Evolutionary conservation across 192 early-diverging fungal genomes (phyloP).

Genomic region (Fimicolochytrium jonesii): DNA sequence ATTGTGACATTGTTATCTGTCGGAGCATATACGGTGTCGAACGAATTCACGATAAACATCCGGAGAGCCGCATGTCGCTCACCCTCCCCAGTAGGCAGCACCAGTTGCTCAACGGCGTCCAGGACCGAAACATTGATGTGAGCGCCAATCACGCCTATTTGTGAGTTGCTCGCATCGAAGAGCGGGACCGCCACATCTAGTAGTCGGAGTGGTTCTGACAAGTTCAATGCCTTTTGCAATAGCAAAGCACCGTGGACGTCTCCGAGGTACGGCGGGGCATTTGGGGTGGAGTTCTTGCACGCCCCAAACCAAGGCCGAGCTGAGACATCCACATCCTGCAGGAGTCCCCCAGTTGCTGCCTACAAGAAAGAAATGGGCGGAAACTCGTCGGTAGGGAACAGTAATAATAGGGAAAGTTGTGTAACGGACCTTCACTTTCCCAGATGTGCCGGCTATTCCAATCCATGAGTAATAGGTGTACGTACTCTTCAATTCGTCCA

Average conservation of each 20-base stretch:
- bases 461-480: conserved; percentile 24
- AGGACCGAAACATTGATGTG: conserved; percentile 13
- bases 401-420: background rate
- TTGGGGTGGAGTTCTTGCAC: background rate
- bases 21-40: too few relatives aligned
- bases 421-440: conserved; percentile 8
- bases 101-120: background rate
- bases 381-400: background rate
- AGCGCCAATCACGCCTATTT: conserved; percentile 9
- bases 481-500: conserved; percentile 7
- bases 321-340: background rate
- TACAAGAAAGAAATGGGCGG: background rate
- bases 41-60: too few relatives aligned
- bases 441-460: conserved; percentile 15
- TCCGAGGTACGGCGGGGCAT: conserved; percentile 12
- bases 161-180: background rate
- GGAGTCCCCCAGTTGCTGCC: conserved; percentile 17
- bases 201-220: conserved; percentile 17
- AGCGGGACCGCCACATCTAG: conserved; percentile 23
- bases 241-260: conserved; percentile 24
- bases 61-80: too few relatives aligned
- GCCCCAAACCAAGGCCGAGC: conserved; percentile 24
- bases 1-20: too few relatives aligned
- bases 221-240: conserved; percentile 17
- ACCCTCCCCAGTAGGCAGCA: conserved; percentile 4